Evolutionary conservation across 345 rosid genomes (phyloP), one percentile per base, ranked within the genome.

Genomic region (Hibiscus tridactylites): DNA sequence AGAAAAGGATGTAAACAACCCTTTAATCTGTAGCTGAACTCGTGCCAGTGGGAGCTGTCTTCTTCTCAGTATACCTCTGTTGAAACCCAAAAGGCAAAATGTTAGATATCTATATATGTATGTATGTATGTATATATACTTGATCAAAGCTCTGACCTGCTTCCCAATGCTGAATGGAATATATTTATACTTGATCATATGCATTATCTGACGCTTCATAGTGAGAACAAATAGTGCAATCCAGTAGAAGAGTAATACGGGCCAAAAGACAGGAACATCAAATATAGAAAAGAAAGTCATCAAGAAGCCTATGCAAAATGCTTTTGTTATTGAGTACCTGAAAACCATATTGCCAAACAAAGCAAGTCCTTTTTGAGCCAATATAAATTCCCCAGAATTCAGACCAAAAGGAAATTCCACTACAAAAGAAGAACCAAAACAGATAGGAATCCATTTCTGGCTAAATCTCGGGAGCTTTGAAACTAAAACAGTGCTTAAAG

Each of bases 231-330:
- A 88, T 19, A 88, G 87, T 73, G 84, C 87, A 33, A 87, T 61
- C 96, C 91, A 90, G 68, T 85, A 90, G 72, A 81, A 85, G 15
- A 88, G 80, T 63, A 90, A 64, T 71, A 88, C 82, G n/a, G 93
- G 93, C 96, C 96, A 88, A 70, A 90, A 87, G 19, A 90, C 93
- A 17, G 93, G 96, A 3, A 90, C 88, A 71, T 88, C 96, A 76
- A 90, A 84, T 26, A 88, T 69, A 21, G 91, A 83, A 83, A 88
- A 84, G 86, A 88, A 87, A 9, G 93, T 90, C 90, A 90, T 79
- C 19, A 84, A 24, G 71, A 90, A 85, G 5, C 93, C 90, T 13
- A 90, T 73, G 71, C 83, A 78, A 77, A 87, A 84, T 13, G 93
- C 93, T 77, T 85, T 88, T 1, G 96, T 88, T 73, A 87, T 83